Base-by-base conservation (phyloP, 129 eudicot genomes). In the Centaurea solstitialis region DNA sequence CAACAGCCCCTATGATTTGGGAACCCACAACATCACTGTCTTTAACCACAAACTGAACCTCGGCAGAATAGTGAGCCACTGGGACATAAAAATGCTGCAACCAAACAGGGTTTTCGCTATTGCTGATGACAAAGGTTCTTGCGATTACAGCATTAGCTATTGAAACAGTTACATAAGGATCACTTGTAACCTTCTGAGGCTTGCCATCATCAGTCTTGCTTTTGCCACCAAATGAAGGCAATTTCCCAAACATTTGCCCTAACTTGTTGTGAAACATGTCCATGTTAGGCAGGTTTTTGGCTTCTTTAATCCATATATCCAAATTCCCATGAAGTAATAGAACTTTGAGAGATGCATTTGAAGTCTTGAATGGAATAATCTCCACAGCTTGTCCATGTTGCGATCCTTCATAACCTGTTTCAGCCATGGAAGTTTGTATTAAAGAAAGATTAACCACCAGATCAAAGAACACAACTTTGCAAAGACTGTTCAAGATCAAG, bases 281-380 rank as follows among this genome's bases (percentile, higher is more conserved):
- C 90, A 79, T 87, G 24, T 80, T 87, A 7, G 90, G 90, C 18
- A 87, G 53, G 67, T 83, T 83, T 64, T 80, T 65, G 4, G 90
- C 90, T 77, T 83, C 87, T 70, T 87, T 76, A 2, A 87, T 87
- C 85, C 77, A 76, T 45, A 87, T 87, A 80, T 87, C 90, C 22
- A 87, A 61, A 66, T 83, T 83, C 30, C 90, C 90, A 69, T 87
- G 90, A 13, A 87, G 57, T 28, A 83, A 24, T 21, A 83, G n/a
- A 21, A 75, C 87, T 65, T 76, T 83, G 22, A 74, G 73, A 70
- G 89, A 79, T 28, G 70, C 72, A 18, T 45, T 35, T 1, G 84
- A 82, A 41, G 87, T 76, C 80, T 76, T 76, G 73, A 83, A 87
- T 59, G 85, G 86, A 18, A 80, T 0, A 24, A 83, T 28, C 28